Evolutionary conservation across 495 filamentous ascomycete genomes (phyloP), one percentile per base, ranked within the genome.

Genomic region (Aspergillus cavernicola): DNA sequence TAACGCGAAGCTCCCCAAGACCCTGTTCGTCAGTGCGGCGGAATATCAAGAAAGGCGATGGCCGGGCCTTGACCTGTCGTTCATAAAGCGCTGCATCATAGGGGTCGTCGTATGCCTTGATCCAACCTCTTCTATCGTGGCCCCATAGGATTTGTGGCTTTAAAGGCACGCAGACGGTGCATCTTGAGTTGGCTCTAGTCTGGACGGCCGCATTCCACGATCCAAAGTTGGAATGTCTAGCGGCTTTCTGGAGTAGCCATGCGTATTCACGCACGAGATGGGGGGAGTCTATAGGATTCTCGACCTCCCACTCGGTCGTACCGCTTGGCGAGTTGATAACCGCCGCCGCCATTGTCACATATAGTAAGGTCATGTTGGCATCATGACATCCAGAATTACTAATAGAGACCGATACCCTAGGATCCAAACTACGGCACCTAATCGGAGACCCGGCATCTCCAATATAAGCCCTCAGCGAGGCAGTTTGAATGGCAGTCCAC

Each of bases 41-140:
- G 39, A 78, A 73, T 4, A 78, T 67, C 24, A 75, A 50, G 16
- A 85, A 76, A 0, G 76, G 60, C 0, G 66, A 19, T 0, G 82
- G 78, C 31, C 77, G 67, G n/a, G 60, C 44, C 49, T 82, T 83
- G 10, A 78, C 50, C 9, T 67, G 59, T 6, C 71, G 67, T 59
- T 82, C 80, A 51, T 73, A 82, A 2, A 51, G 39, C 0, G 68
- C 69, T 37, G 80, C 79, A 16, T 65, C 66, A 37, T 62, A 49
- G 1, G 68, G 70, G 49, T 81, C 74, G 61, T 80, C 80, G 44
- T 69, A 77, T 1, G 77, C 65, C 10, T 52, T 66, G 15, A 71
- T 57, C 12, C 33, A 42, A 1, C 52, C 58, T 33, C 44, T 52
- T 35, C 24, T 32, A 29, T 63, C 45, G 2, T 59, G 52, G 18